Base-by-base conservation (phyloP, 768 basidiomycete genomes). In the Galerina marginata region DNA sequence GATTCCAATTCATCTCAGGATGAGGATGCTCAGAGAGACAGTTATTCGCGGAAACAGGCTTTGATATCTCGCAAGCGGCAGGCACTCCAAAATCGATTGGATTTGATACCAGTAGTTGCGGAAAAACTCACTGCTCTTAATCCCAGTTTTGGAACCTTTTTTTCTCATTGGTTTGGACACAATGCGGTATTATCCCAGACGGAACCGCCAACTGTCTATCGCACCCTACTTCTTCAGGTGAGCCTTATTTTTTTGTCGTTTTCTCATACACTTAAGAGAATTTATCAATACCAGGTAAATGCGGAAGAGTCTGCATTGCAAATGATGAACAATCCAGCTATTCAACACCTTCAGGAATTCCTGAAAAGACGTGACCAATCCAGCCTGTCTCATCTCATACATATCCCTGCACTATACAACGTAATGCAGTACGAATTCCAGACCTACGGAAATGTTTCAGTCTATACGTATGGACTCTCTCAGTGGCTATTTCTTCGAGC, bases 401-500 rank as follows among this genome's bases (percentile, higher is more conserved):
- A 20, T 20, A 20, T 20, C 2, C 20, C 20, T 20, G 20, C 20
- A 20, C 20, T 20, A 20, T 20, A 20, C 20, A 20, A 37, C 2
- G 54, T 56, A 9, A 16, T 58, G 3, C 26, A 49, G 0, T 16
- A 23, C 25, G 62, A 63, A 48, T 52, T 47, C 10, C 20, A 29
- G 10, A 20, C 4, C 6, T 56, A 45, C 15, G 44, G 29, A 5
- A n/a, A 38, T 26, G 15, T 26, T 12, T 14, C 6, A 0, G 1
- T 6, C 3, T 48, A 54, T 6, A 58, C 49, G 3, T 29, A 54
- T 2, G 60, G 49, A 9, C 47, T 65, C 2, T 61, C 52, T 40
- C 26, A 16, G 2, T 65, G 63, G 63, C n/a, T 61, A 3, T 61
- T 57, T 40, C 29, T 62, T 4, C 64, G 63, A 11, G 4, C 40